Percentiles rank a stretch among this genome's conserved stretches.
Evolutionary conservation across 2,329 filamentous ascomycete genomes (phyloP).

Genomic region (Aureobasidium sp.): DNA sequence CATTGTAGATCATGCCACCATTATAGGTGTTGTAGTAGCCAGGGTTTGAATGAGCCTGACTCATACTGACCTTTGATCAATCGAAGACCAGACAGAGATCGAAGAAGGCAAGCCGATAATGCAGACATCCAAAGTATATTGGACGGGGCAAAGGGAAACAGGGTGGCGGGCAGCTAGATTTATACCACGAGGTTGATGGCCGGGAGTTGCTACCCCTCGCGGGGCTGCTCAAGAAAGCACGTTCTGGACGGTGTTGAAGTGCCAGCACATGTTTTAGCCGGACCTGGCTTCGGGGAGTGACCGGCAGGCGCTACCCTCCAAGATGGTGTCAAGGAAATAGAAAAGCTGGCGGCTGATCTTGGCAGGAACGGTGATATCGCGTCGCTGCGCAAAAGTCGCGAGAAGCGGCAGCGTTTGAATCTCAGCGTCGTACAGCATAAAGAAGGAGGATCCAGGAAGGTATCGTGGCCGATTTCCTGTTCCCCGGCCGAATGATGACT

Average conservation of each 20-base stretch:
- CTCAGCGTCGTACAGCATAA: conserved; percentile 12
- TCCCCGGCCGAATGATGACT: conserved; percentile 13
- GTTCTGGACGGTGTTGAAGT: not conserved
- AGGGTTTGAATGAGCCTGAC: conserved; percentile 7
- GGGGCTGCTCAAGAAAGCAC: not conserved
- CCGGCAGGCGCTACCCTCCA: conserved; percentile 8
- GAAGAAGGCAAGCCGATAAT: not conserved
- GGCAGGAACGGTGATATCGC: conserved; percentile 12
- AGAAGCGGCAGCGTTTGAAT: conserved; percentile 5
- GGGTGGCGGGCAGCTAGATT: not conserved
- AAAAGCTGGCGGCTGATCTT: conserved; percentile 11
- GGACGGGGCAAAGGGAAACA: not conserved
- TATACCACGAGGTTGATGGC: not conserved
- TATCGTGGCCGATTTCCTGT: conserved; percentile 9
- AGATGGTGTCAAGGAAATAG: conserved; percentile 6
- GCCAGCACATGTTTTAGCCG: conserved; percentile 15
- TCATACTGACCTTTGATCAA: not conserved
- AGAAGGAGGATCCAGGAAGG: not conserved
- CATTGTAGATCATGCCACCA: not conserved
- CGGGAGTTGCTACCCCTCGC: not conserved
- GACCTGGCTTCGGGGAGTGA: conserved; percentile 6
- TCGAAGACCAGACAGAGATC: conserved; percentile 8
- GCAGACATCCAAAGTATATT: conserved; percentile 11
- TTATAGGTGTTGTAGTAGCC: conserved; percentile 1
- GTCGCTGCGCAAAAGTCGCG: conserved; percentile 4